A percentile compares a stretch with the other conserved stretches of the same genome.
Conservation (phyloP, 2,329 filamentous ascomycete species). For the Alternaria tenuissima region DNA sequence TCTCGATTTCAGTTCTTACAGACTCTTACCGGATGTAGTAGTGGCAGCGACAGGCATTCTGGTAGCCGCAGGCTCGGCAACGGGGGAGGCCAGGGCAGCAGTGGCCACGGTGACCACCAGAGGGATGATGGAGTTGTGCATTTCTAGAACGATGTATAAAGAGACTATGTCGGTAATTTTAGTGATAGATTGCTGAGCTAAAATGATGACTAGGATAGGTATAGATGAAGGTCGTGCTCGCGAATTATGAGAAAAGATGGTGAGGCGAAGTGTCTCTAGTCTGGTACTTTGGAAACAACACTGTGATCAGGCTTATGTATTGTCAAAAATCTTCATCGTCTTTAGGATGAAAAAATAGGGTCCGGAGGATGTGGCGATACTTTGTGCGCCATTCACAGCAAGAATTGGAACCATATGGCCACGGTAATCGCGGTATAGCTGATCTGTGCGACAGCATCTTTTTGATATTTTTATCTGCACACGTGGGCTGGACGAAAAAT, state of each 20-base stretch:
- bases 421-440: not conserved
- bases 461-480: fast-evolving
- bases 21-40: not conserved
- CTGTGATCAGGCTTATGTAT: not conserved
- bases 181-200: not conserved
- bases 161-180: not conserved
- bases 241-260: too few relatives aligned
- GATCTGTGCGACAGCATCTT: not conserved
- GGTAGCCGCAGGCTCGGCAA: not conserved
- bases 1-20: not conserved
- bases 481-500: not conserved
- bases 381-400: not conserved
- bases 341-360: not conserved
- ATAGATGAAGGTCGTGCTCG: too few relatives aligned
- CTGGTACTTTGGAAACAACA: not conserved
- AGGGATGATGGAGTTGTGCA: not conserved
- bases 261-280: too few relatives aligned
- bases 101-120: not conserved
- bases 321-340: fast-evolving
- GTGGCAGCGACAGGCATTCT: not conserved
- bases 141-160: not conserved
- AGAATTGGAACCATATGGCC: too few relatives aligned
- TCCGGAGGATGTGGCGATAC: not conserved
- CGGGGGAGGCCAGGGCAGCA: not conserved
- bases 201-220: not conserved